Base-by-base conservation (phyloP, 2,329 filamentous ascomycete species). In the Fusarium pseudoanthophilum region DNA sequence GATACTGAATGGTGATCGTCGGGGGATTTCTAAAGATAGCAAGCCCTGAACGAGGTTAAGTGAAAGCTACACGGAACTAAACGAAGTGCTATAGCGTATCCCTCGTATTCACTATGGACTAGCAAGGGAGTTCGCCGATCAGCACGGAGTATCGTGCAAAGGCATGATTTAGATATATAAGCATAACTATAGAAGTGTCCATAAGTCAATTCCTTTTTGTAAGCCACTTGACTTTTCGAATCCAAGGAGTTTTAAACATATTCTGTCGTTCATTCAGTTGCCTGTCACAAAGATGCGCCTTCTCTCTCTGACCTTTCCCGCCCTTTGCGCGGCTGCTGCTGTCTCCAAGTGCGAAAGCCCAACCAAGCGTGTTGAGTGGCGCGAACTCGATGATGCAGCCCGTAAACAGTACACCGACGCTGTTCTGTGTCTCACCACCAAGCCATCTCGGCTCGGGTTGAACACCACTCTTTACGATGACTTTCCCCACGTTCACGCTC, bases 181-280 rank as follows among this genome's bases (percentile, higher is more conserved):
- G 7, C 2, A n/a, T n/a, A 15, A 6, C 13, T n/a, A n/a, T n/a
- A 9, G 7, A 40, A 40, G 13, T n/a, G 20, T 4, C 11, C 13
- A 40, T 40, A 9, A 7, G 13, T 14, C 10, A 9, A 30, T 30
- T 30, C 8, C 10, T 11, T 30, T 10, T 30, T 30, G 11, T 30
- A 30, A 30, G 30, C 28, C 28, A 28, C 28, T 28, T n/a, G n/a
- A n/a, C n/a, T n/a, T n/a, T n/a, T n/a, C n/a, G n/a, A n/a, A n/a
- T n/a, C n/a, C n/a, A n/a, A n/a, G n/a, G n/a, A n/a, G n/a, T 30
- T 30, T 4, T 11, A 30, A 30, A 30, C 30, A n/a, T 10, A 40
- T 10, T 1, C 5, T 42, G 9, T 14, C 39, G 5, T n/a, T n/a
- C 8, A 0, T n/a, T n/a, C 7, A 11, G 3, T 9, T 30, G 28